Conservation (phyloP, 2,329 filamentous ascomycete species). For the Fusarium heterosporum region DNA sequence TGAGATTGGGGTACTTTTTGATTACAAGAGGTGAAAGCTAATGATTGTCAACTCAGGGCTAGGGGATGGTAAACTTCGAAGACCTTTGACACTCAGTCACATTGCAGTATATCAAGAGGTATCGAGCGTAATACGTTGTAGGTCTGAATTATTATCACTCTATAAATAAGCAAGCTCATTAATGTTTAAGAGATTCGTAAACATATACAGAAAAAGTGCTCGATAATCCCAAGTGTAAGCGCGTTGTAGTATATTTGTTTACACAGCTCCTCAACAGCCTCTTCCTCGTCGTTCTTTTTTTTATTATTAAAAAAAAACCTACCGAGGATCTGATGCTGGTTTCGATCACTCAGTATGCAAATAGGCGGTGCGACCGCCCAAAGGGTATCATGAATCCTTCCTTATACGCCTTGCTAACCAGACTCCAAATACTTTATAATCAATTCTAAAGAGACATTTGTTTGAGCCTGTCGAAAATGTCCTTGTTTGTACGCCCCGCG, state of each 20-base stretch:
- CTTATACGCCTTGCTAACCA: constrained; percentile 8
- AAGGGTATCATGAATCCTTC: constrained; percentile 22
- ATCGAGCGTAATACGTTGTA: not conserved
- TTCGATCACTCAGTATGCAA: constrained; percentile 5
- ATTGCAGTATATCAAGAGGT: not conserved
- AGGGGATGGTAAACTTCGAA: not conserved
- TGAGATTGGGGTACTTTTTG: too few relatives aligned
- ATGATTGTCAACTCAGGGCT: not conserved
- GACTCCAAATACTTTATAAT: constrained; percentile 5
- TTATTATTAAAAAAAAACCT: too few relatives aligned
- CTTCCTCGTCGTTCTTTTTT: not conserved
- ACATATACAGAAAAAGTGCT: not conserved
- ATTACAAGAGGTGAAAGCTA: too few relatives aligned
- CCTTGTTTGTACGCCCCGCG: constrained; percentile 4
- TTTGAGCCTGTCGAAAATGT: not conserved
- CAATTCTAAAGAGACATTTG: not conserved
- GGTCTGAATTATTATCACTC: not conserved
- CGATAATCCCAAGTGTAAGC: not conserved
- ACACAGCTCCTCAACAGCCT: not conserved
- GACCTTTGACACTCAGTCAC: not conserved
- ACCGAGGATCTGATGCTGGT: constrained; percentile 6
- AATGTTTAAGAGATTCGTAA: not conserved
- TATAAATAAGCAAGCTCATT: not conserved
- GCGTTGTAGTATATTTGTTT: constrained; percentile 6
- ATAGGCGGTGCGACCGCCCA: not conserved